phyloP scores from a whole-genome alignment of 192 early-diverging fungal genomes.

The Podila minutissima region DNA sequence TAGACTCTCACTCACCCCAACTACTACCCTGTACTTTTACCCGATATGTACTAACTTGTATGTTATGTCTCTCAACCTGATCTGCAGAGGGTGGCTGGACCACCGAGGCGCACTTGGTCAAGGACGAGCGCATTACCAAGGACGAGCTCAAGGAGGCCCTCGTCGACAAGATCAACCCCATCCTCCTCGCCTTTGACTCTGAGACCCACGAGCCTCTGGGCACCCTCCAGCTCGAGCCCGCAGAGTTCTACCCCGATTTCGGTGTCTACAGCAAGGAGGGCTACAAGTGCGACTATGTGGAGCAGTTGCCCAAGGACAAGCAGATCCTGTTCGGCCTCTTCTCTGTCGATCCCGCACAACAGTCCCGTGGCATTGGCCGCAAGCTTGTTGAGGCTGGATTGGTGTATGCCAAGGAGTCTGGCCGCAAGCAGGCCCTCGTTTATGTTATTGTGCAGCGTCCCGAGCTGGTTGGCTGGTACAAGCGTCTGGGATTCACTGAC shows the following conservation, averaged over 20 bases:
- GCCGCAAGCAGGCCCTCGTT: constrained; percentile 45
- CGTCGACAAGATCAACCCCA: constrained; percentile 40
- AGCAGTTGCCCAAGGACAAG: constrained; percentile 21
- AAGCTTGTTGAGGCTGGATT: constrained; percentile 53
- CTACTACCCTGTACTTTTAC: neutral
- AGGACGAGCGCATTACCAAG: constrained; percentile 48
- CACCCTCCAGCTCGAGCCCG: constrained; percentile 57
- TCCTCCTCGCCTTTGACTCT: constrained; percentile 55
- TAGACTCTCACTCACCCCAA: too few relatives aligned
- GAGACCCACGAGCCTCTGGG: constrained; percentile 51
- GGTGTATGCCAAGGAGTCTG: constrained; percentile 30
- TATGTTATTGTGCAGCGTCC: constrained; percentile 54
- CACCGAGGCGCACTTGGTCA: constrained; percentile 56
- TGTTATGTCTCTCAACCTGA: neutral
- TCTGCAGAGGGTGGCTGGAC: constrained; percentile 59
- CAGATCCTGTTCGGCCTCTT: constrained; percentile 60
- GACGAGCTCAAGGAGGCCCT: constrained; percentile 47
- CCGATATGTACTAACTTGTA: neutral
- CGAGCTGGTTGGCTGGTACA: constrained; percentile 58
- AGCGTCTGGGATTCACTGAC: constrained; percentile 55
- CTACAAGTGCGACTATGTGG: constrained; percentile 13
- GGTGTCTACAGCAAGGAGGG: constrained; percentile 37
- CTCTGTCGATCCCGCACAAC: constrained; percentile 53
- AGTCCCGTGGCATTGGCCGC: constrained; percentile 61
- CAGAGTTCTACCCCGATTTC: constrained; percentile 34